Percentiles rank a stretch among this genome's conserved stretches.
Evolutionary conservation across 331 rosid genomes (phyloP).

Genomic region (Telfairia occidentalis): DNA sequence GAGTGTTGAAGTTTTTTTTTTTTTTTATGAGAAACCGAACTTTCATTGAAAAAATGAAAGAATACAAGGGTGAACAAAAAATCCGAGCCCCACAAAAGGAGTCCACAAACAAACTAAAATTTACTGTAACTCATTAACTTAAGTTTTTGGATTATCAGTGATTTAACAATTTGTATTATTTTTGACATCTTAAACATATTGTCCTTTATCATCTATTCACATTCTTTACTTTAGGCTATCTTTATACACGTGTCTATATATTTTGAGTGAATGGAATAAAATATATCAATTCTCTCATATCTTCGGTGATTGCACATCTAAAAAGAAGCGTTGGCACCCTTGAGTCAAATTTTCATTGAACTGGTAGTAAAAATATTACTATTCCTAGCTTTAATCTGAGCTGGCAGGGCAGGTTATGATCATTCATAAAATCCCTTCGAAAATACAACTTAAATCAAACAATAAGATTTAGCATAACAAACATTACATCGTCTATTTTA

Average conservation of each 20-base stretch:
- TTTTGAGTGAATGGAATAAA: not conserved
- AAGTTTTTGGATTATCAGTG: too few species aligned
- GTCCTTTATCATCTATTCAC: not conserved
- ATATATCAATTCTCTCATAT: not conserved
- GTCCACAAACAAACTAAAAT: too few species aligned
- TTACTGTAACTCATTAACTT: not conserved
- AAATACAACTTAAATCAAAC: not conserved
- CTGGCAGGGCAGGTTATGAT: not conserved
- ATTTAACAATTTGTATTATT: not conserved
- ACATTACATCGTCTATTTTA: not conserved
- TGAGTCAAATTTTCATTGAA: not conserved
- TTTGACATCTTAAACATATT: not conserved
- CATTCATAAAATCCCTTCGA: not conserved
- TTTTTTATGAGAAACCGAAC: too few species aligned
- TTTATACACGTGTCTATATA: not conserved
- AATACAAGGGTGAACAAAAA: too few species aligned
- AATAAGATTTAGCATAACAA: not conserved
- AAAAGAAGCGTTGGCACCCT: not conserved
- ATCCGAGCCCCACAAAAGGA: too few species aligned
- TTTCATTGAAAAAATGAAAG: too few species aligned
- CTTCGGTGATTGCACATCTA: not conserved
- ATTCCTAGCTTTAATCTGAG: not conserved
- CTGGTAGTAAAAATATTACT: not conserved
- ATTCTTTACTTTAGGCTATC: not conserved
- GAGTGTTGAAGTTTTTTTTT: not conserved